phyloP scores from a whole-genome alignment of 371 early-diverging fungal genomes.

The Zopfochytrium polystomum region DNA sequence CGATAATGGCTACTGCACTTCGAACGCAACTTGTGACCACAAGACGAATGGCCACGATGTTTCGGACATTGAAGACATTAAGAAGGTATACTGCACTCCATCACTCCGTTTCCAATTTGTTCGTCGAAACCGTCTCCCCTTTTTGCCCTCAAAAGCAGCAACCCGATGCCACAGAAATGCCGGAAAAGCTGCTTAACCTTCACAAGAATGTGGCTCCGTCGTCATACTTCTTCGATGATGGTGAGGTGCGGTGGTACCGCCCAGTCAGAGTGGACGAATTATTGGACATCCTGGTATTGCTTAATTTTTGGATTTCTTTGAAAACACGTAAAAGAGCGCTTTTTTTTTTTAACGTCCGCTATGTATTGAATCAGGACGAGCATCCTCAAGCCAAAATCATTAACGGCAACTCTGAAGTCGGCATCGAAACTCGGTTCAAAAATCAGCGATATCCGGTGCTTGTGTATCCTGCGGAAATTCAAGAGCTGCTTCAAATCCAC shows the following conservation, averaged over 20 bases:
- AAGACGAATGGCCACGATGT: too few relatives aligned
- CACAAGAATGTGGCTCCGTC: slow-evolving; percentile 12
- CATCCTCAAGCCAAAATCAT: slow-evolving; percentile 67
- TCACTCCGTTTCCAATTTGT: too few relatives aligned
- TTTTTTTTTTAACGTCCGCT: not conserved
- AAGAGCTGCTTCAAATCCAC: slow-evolving; percentile 50
- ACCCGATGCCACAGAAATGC: too few relatives aligned
- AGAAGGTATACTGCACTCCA: too few relatives aligned
- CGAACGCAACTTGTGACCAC: slow-evolving; percentile 6
- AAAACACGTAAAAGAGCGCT: too few relatives aligned
- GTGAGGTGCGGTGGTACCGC: slow-evolving; percentile 57
- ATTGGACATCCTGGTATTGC: slow-evolving; percentile 47
- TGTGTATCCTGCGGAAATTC: slow-evolving; percentile 62
- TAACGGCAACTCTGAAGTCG: slow-evolving; percentile 75
- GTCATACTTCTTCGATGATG: slow-evolving; percentile 33
- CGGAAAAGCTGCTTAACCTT: not conserved
- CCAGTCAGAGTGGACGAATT: slow-evolving; percentile 61
- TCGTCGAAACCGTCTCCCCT: too few relatives aligned
- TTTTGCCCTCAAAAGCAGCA: too few relatives aligned
- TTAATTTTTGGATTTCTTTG: too few relatives aligned
- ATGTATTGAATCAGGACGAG: slow-evolving; percentile 27
- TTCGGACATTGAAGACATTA: slow-evolving; percentile 39
- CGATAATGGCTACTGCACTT: slow-evolving; percentile 24
- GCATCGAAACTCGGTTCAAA: slow-evolving; percentile 71
- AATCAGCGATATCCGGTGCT: slow-evolving; percentile 57